Percentiles rank a stretch among this genome's conserved stretches.
phyloP scores from a whole-genome alignment of 495 filamentous ascomycete genomes.

The Aspergillus cavernicola region DNA sequence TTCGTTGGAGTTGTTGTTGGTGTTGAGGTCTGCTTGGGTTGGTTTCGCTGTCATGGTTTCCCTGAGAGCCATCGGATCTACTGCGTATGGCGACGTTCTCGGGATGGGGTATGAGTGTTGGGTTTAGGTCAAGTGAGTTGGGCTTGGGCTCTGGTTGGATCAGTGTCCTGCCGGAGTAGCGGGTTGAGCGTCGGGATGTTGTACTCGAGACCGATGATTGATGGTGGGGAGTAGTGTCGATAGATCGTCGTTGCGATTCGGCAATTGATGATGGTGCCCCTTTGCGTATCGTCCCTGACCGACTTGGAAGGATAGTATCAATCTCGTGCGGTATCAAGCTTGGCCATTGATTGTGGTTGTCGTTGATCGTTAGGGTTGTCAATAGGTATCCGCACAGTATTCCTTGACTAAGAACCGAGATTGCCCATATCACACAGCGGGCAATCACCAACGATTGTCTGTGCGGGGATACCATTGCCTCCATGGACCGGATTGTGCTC shows the following conservation, averaged over 20 bases:
- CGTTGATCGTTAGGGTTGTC: conserved; percentile 14
- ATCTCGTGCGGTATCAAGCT: conserved; percentile 28
- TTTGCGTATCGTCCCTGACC: conserved; percentile 11
- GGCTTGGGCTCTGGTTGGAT: conserved; percentile 26
- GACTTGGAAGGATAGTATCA: conserved; percentile 19
- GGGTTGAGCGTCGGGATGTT: conserved; percentile 30
- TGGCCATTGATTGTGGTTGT: conserved; percentile 23
- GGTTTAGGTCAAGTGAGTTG: conserved; percentile 26
- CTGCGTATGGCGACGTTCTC: conserved; percentile 13
- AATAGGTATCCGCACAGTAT: conserved; percentile 32
- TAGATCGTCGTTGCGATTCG: conserved; percentile 13
- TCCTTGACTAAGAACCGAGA: conserved; percentile 34
- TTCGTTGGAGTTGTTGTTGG: conserved; percentile 11
- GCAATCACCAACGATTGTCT: conserved; percentile 21
- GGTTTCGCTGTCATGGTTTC: conserved; percentile 16
- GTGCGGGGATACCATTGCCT: not conserved
- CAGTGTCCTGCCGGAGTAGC: conserved; percentile 36
- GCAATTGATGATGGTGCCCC: conserved; percentile 8
- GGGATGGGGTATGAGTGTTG: conserved; percentile 15
- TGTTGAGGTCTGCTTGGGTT: not conserved
- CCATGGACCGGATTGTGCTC: conserved; percentile 14
- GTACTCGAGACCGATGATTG: conserved; percentile 21
- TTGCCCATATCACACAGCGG: conserved; percentile 33
- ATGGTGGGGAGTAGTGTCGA: conserved; percentile 6
- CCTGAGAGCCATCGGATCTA: conserved; percentile 1